A percentile compares a stretch with the other conserved stretches of the same genome.
These are phyloP conservation scores for Austroboletus eburneus DNA, from an alignment of 768 basidiomycete genomes.

Conservation along the genomic window DNA sequence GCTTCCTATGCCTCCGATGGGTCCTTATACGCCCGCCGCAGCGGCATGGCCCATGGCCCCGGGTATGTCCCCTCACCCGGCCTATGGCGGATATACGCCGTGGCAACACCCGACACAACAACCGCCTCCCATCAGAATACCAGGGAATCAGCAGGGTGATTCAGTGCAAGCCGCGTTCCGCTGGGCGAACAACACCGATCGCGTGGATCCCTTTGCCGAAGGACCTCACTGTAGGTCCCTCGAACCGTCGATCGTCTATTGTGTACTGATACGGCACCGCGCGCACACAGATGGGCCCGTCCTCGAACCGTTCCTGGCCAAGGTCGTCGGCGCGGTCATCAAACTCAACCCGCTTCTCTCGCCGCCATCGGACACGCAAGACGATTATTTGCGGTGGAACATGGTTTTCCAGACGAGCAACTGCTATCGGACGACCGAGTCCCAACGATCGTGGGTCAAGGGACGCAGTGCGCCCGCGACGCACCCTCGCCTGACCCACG, in stretches of 20 bases:
- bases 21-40: constrained; percentile 22
- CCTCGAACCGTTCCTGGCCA: constrained; percentile 54
- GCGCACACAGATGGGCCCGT: constrained; percentile 59
- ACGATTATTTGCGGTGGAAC: constrained; percentile 65
- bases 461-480: constrained; percentile 66
- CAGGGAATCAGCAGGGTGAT: constrained; percentile 20
- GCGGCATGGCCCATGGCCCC: constrained; percentile 25
- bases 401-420: constrained; percentile 63
- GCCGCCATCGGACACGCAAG: constrained; percentile 40
- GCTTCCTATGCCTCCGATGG: constrained; percentile 8
- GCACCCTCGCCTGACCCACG: constrained; percentile 50
- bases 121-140: constrained; percentile 21
- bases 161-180: constrained; percentile 26
- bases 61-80: constrained; percentile 22
- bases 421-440: constrained; percentile 61
- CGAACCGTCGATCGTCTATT: background rate
- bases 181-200: constrained; percentile 29
- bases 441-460: constrained; percentile 57
- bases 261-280: constrained; percentile 11
- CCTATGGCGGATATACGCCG: constrained; percentile 20
- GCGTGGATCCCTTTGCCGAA: constrained; percentile 36
- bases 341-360: constrained; percentile 60
- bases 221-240: constrained; percentile 40
- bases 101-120: constrained; percentile 28
- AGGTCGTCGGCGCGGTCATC: constrained; percentile 44